phyloP scores from a whole-genome alignment of 345 rosid species.

The Gossypium rotundifolium region DNA sequence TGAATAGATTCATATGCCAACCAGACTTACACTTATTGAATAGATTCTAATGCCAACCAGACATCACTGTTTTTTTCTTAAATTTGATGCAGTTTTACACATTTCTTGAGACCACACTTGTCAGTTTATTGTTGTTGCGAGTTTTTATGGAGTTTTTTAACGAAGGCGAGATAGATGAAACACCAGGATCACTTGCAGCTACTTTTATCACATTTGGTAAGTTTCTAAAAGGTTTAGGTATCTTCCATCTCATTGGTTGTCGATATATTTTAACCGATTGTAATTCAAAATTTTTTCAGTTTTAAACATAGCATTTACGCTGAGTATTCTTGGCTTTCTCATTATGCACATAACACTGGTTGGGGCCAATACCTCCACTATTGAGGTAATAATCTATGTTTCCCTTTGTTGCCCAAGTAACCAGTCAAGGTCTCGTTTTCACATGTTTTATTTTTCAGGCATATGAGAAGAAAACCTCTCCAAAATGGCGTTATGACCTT shows the following conservation, averaged over 20 bases:
- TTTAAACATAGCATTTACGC: constrained; percentile 64
- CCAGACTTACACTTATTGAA: background rate
- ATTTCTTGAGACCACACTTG: constrained; percentile 72
- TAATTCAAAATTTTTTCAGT: constrained; percentile 33
- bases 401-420: background rate
- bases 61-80: constrained; percentile 1
- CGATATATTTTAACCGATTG: background rate
- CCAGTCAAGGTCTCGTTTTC: background rate
- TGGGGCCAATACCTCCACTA: constrained; percentile 62
- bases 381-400: constrained; percentile 58
- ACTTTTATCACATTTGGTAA: constrained; percentile 73
- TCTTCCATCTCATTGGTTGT: background rate
- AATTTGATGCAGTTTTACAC: constrained; percentile 68
- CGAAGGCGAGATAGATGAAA: constrained; percentile 56
- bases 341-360: constrained; percentile 67
- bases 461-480: constrained; percentile 59
- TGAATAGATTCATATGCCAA: background rate
- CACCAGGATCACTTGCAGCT: constrained; percentile 64
- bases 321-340: constrained; percentile 78
- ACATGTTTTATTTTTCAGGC: constrained; percentile 38
- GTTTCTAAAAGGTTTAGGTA: background rate
- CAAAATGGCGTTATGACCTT: constrained; percentile 71
- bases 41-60: background rate
- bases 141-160: constrained; percentile 62
- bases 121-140: constrained; percentile 53